phyloP scores from a whole-genome alignment of 805 yeast species.

The Kurtzmaniella fragi region DNA sequence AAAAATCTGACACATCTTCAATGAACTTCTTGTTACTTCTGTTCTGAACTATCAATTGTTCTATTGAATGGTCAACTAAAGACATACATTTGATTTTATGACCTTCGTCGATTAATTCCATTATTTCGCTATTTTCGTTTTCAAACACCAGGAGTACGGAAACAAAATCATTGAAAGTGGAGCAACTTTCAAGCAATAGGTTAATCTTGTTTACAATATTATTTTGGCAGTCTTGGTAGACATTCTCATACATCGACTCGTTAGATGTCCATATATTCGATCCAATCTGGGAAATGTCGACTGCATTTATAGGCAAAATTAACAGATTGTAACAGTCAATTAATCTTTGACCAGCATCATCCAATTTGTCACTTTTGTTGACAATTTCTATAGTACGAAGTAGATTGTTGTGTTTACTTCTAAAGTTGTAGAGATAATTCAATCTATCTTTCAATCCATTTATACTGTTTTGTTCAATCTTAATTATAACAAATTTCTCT shows the following conservation, averaged over 20 bases:
- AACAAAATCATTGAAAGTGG: conserved; percentile 21
- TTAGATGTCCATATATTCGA: conserved; percentile 22
- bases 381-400: conserved; percentile 23
- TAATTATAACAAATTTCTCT: conserved; percentile 63
- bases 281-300: conserved; percentile 31
- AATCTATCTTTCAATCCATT: conserved; percentile 38
- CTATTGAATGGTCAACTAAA: conserved; percentile 23
- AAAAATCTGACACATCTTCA: neutral
- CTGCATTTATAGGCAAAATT: conserved; percentile 21
- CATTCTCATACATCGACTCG: conserved; percentile 20
- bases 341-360: conserved; percentile 12
- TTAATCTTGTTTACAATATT: conserved; percentile 19
- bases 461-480: conserved; percentile 42
- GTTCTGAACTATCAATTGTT: conserved; percentile 9
- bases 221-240: conserved; percentile 16
- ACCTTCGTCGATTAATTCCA: conserved; percentile 30
- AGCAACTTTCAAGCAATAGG: conserved; percentile 19
- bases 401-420: conserved; percentile 51
- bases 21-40: neutral
- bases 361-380: conserved; percentile 2
- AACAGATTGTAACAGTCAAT: conserved; percentile 24
- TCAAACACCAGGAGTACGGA: conserved; percentile 18
- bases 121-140: conserved; percentile 8
- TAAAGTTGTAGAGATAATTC: conserved; percentile 38
- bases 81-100: conserved; percentile 27